Percentiles rank a stretch among this genome's conserved stretches.
These are phyloP conservation scores for Saitozyma sp. DNA, from an alignment of 768 basidiomycete genomes.

Conservation along the genomic window DNA sequence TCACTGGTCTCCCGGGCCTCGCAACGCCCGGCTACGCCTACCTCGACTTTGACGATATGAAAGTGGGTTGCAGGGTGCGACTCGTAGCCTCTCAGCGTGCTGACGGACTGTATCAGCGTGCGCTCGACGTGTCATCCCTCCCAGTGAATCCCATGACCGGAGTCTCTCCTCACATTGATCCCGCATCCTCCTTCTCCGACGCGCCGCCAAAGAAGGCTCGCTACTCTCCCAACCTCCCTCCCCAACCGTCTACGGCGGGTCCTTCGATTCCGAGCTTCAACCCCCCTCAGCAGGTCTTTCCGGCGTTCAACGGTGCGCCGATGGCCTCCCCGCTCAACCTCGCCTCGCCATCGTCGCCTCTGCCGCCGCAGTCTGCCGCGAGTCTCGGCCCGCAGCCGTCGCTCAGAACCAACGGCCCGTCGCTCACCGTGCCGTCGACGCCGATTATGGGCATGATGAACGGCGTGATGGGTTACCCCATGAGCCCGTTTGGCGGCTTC, in stretches of 20 bases:
- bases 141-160: constrained; percentile 40
- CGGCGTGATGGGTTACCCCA: constrained; percentile 39
- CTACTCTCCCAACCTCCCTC: constrained; percentile 14
- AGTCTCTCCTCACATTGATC: constrained; percentile 31
- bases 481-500: constrained; percentile 21
- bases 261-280: too few species aligned
- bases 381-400: too few species aligned
- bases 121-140: constrained; percentile 34
- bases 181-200: constrained; percentile 13
- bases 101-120: constrained; percentile 23
- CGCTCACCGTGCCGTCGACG: constrained; percentile 13
- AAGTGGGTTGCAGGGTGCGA: constrained; percentile 26
- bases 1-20: constrained; percentile 3
- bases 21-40: constrained; percentile 6
- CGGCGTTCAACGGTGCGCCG: too few species aligned
- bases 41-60: constrained; percentile 40
- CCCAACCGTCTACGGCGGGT: too few species aligned
- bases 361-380: too few species aligned
- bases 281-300: too few species aligned
- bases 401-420: not conserved
- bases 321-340: not conserved
- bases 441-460: constrained; percentile 20
- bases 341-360: not conserved
- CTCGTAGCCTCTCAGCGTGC: not conserved
- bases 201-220: constrained; percentile 33